Evolutionary conservation across 1,139 yeast species (phyloP).

Genomic region (Komagataea norvegica): DNA sequence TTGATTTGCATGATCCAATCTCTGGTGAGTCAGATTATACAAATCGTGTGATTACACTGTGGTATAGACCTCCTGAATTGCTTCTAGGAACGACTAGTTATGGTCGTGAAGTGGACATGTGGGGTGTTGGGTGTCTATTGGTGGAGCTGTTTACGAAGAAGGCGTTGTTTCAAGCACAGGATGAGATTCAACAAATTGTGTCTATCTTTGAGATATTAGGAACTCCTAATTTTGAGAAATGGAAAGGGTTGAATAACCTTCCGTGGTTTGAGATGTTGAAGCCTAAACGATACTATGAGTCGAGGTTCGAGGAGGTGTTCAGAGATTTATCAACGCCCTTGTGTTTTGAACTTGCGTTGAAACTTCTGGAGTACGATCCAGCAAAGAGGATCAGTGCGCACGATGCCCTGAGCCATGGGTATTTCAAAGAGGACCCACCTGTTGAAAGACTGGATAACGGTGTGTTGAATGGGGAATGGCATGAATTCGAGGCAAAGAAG

Average conservation of each 20-base stretch:
- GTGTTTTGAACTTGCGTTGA: conserved; percentile 61
- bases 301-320: conserved; percentile 47
- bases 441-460: conserved; percentile 50
- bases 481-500: conserved; percentile 91
- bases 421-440: conserved; percentile 65
- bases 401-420: conserved; percentile 59
- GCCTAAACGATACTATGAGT: conserved; percentile 43
- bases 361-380: conserved; percentile 68
- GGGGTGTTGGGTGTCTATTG: conserved; percentile 95
- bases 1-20: conserved; percentile 41
- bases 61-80: conserved; percentile 97
- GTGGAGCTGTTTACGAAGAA: conserved; percentile 71
- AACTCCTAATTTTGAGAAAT: conserved; percentile 65
- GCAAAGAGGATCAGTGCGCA: conserved; percentile 53
- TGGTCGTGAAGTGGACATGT: conserved; percentile 87
- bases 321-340: conserved; percentile 41
- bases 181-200: conserved; percentile 78
- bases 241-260: conserved; percentile 72
- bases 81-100: conserved; percentile 85
- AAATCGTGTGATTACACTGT: conserved; percentile 87
- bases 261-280: conserved; percentile 92
- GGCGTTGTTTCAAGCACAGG: conserved; percentile 83
- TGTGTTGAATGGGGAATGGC: conserved; percentile 77
- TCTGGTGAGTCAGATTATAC: conserved; percentile 61
- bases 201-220: conserved; percentile 83